A percentile compares a stretch with the other conserved stretches of the same genome.
Evolutionary conservation across 2,329 filamentous ascomycete species (phyloP).

Genomic region (Epichloe elymi): DNA sequence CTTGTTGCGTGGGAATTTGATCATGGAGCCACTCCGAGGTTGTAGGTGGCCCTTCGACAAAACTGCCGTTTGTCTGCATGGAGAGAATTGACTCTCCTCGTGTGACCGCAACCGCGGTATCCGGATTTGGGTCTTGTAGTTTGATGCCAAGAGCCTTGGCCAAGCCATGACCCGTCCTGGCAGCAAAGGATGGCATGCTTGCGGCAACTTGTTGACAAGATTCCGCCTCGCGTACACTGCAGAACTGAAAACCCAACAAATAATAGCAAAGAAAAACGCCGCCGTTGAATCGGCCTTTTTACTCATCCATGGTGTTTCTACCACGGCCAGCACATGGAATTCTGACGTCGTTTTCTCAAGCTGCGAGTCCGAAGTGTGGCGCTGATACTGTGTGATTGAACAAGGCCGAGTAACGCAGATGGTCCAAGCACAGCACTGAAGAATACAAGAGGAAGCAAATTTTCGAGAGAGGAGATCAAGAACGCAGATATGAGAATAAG

Average conservation of each 20-base stretch:
- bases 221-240: neutral
- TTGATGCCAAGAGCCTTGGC: conserved; percentile 78
- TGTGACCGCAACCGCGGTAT: conserved; percentile 46
- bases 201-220: no score
- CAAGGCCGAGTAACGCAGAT: neutral
- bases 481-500: neutral
- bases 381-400: neutral
- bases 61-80: conserved; percentile 57
- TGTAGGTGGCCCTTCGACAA: conserved; percentile 71
- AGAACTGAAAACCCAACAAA: neutral
- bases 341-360: neutral
- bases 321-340: neutral
- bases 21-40: conserved; percentile 57
- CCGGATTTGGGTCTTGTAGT: conserved; percentile 42
- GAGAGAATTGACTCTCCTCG: conserved; percentile 73
- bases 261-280: neutral
- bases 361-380: neutral
- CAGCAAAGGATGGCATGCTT: conserved; percentile 25
- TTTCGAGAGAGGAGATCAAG: neutral
- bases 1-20: conserved; percentile 43
- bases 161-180: conserved; percentile 56
- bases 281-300: neutral
- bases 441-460: neutral
- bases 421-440: neutral
- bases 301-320: neutral